These are phyloP conservation scores for Lachnellula arida DNA, from an alignment of 2,329 filamentous ascomycete genomes.

Conservation along the genomic window DNA sequence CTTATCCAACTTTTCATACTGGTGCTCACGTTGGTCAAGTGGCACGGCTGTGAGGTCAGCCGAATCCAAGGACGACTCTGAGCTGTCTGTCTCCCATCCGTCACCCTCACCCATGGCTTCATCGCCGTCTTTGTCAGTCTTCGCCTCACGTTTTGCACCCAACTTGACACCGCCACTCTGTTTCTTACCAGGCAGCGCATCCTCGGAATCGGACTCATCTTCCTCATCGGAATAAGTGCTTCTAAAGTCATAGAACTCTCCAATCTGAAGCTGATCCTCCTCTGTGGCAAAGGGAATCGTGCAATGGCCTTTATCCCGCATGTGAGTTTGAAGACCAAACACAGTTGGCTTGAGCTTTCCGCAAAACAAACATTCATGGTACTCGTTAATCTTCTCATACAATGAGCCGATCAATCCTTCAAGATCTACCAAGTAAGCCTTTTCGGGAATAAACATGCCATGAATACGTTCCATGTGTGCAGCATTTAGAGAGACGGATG, in stretches of 20 bases:
- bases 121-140: conserved; percentile 49
- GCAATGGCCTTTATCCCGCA: conserved; percentile 95
- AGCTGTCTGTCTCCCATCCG: conserved; percentile 94
- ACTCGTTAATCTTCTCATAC: conserved; percentile 72
- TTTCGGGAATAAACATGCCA: conserved; percentile 94
- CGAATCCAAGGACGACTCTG: conserved; percentile 81
- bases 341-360: conserved; percentile 75
- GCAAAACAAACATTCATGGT: conserved; percentile 83
- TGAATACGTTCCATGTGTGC: conserved; percentile 90
- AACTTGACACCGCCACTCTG: conserved; percentile 62
- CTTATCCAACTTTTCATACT: conserved; percentile 67
- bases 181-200: conserved; percentile 44
- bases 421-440: conserved; percentile 73
- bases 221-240: conserved; percentile 87
- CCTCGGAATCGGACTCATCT: conserved; percentile 54
- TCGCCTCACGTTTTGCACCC: conserved; percentile 53
- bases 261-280: conserved; percentile 87
- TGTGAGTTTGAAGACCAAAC: conserved; percentile 86
- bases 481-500: conserved; percentile 69
- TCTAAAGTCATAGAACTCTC: conserved; percentile 95
- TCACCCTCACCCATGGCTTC: conserved; percentile 59
- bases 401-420: conserved; percentile 77
- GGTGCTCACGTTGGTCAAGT: conserved; percentile 65
- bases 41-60: conserved; percentile 77
- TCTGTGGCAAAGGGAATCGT: conserved; percentile 90